phyloP scores from a whole-genome alignment of 2,329 filamentous ascomycete genomes.

The Paraconiothyrium brasiliense region DNA sequence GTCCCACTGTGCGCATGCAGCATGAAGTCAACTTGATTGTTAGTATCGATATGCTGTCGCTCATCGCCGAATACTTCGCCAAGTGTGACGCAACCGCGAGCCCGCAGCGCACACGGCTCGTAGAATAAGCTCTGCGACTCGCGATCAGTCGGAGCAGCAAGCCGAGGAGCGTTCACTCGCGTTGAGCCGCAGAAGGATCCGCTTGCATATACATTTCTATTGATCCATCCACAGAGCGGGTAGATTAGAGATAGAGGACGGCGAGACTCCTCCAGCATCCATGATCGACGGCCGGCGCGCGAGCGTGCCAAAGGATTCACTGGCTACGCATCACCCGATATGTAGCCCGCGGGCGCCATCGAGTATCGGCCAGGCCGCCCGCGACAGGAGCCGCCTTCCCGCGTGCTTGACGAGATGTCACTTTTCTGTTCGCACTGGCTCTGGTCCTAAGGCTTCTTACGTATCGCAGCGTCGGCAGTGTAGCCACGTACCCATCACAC shows the following conservation, averaged over 20 bases:
- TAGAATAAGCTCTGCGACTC: slow-evolving; percentile 3
- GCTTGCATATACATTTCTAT: background rate
- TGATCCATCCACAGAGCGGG: background rate
- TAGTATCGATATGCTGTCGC: background rate
- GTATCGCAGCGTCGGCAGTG: background rate
- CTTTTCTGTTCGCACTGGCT: background rate
- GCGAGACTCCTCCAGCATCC: background rate
- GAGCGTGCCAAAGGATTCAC: too few species aligned
- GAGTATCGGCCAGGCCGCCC: slow-evolving; percentile 2
- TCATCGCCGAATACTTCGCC: background rate
- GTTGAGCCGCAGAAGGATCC: slow-evolving; percentile 9
- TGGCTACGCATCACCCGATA: background rate
- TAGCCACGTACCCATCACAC: background rate
- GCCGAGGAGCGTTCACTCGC: background rate
- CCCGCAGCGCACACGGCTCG: slow-evolving; percentile 1
- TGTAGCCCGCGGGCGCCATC: background rate
- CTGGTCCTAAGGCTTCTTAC: background rate
- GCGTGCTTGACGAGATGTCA: slow-evolving; percentile 11
- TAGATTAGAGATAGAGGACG: background rate
- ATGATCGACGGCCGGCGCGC: background rate
- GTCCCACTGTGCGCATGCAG: background rate
- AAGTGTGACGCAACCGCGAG: background rate
- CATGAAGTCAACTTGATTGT: background rate
- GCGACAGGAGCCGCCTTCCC: slow-evolving; percentile 9
- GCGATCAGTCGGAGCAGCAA: background rate